Conservation (phyloP, 192 early-diverging fungal species). For the Entrophospora sp. region DNA sequence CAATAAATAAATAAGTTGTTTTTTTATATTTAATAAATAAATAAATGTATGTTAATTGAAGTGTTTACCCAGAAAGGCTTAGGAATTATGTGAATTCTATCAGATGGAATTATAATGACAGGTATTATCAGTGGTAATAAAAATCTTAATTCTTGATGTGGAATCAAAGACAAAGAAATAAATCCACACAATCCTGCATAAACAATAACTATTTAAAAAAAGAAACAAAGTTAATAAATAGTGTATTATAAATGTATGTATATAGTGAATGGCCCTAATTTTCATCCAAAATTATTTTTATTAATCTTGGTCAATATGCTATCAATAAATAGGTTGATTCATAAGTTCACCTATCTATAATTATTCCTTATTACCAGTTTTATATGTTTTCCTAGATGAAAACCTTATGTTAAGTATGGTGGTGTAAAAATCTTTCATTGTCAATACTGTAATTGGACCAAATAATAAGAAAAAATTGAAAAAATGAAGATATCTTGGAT, state of each 20-base stretch:
- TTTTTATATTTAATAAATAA: background rate
- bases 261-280: no score
- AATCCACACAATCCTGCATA: conserved; percentile 36
- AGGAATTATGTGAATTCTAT: conserved; percentile 28
- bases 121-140: conserved; percentile 58
- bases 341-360: background rate
- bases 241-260: background rate
- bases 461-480: conserved; percentile 61
- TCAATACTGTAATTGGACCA: conserved; percentile 48
- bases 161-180: conserved; percentile 48
- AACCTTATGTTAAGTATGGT: conserved; percentile 14
- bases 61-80: conserved; percentile 45
- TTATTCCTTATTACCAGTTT: conserved; percentile 21
- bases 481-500: conserved; percentile 61
- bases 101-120: conserved; percentile 37
- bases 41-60: background rate
- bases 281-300: no score
- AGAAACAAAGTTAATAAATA: background rate
- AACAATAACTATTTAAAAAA: conserved; percentile 32
- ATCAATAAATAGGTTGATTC: no score
- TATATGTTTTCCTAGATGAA: conserved; percentile 21
- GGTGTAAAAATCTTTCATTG: conserved; percentile 15
- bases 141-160: conserved; percentile 80
- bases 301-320: no score
- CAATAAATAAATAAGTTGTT: background rate